Evolutionary conservation across 371 early-diverging fungal genomes (phyloP).

Genomic region (Rhizopus microsporus): DNA sequence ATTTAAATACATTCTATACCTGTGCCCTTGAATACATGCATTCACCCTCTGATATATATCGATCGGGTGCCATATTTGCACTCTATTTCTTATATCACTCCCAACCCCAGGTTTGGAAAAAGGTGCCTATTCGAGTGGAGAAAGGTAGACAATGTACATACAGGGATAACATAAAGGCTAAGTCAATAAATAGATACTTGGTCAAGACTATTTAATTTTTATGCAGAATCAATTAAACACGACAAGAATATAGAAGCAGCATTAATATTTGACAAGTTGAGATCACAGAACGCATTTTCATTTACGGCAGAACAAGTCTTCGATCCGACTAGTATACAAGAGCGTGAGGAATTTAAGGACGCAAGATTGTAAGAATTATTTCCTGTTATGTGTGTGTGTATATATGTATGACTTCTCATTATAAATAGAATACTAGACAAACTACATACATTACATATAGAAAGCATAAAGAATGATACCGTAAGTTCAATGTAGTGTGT

Average conservation of each 20-base stretch:
- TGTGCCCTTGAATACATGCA: slow-evolving; percentile 12
- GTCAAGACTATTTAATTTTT: slow-evolving; percentile 15
- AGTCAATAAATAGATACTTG: slow-evolving; percentile 10
- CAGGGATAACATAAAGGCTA: background rate
- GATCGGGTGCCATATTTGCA: slow-evolving; percentile 14
- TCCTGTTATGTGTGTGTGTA: too few species aligned
- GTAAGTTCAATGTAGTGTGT: background rate
- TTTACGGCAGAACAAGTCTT: slow-evolving; percentile 11
- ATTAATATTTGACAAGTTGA: slow-evolving; percentile 18
- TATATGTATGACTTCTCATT: background rate
- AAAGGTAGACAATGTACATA: slow-evolving; percentile 11
- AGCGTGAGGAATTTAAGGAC: slow-evolving; percentile 10
- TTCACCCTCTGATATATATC: background rate
- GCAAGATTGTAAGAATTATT: background rate
- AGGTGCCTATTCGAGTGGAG: slow-evolving; percentile 21
- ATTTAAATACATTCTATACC: slow-evolving; percentile 17
- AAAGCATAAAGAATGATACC: slow-evolving; percentile 1
- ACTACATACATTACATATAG: background rate
- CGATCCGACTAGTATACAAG: background rate
- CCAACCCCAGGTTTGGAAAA: slow-evolving; percentile 26
- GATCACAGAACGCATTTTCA: slow-evolving; percentile 16
- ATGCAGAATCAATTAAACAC: slow-evolving; percentile 11
- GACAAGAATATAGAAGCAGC: slow-evolving; percentile 20
- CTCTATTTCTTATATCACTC: slow-evolving; percentile 25
- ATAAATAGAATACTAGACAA: background rate